phyloP scores from a whole-genome alignment of 2,329 filamentous ascomycete genomes.

The Alternaria incomplexa region DNA sequence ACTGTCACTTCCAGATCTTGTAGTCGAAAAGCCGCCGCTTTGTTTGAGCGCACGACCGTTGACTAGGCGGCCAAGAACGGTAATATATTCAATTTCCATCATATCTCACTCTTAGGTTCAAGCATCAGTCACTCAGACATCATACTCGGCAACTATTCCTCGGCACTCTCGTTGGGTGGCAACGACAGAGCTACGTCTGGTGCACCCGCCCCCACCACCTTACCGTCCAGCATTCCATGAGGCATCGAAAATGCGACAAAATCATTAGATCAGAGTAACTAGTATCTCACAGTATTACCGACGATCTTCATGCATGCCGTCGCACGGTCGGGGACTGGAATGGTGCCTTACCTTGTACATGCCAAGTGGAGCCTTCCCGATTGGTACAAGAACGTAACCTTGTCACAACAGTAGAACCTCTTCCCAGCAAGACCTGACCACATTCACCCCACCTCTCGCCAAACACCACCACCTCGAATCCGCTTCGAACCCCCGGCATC shows the following conservation, averaged over 20 bases:
- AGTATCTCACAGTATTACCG: conserved; percentile 18
- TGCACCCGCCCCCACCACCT: not conserved
- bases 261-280: not conserved
- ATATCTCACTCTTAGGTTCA: not conserved
- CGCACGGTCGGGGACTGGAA: conserved; percentile 6
- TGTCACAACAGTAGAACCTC: conserved; percentile 33
- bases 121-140: not conserved
- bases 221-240: not conserved
- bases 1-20: not conserved
- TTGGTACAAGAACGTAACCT: conserved; percentile 34
- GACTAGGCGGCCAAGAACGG: not conserved
- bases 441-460: conserved; percentile 43
- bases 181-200: not conserved
- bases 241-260: not conserved
- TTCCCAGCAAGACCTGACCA: conserved; percentile 40
- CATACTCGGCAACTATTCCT: not conserved
- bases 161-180: not conserved
- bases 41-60: not conserved
- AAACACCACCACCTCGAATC: conserved; percentile 39
- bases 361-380: conserved; percentile 31
- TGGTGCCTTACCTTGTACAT: conserved; percentile 17
- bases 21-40: not conserved
- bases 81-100: not conserved
- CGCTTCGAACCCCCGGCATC: conserved; percentile 26
- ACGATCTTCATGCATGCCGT: conserved; percentile 27